Conservation (phyloP, 257 asterid species). For the Nicotiana attenuata region DNA sequence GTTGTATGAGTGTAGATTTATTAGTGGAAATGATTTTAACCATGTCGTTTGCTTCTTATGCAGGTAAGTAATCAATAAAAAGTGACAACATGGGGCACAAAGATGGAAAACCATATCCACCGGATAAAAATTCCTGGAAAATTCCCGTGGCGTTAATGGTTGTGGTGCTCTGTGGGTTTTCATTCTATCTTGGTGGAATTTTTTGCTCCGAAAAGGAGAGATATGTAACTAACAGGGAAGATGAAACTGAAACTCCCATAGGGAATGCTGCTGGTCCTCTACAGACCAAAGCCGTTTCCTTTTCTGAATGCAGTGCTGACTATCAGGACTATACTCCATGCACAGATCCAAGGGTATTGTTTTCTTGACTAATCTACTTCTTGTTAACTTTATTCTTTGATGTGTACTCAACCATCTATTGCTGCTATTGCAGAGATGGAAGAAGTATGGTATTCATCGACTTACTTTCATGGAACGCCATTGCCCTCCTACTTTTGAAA, state of each 20-base stretch:
- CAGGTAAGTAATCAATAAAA: slow-evolving; percentile 35
- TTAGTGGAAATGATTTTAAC: not conserved
- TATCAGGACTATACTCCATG: slow-evolving; percentile 93
- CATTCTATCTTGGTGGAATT: slow-evolving; percentile 95
- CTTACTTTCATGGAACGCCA: slow-evolving; percentile 76
- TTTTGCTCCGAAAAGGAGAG: slow-evolving; percentile 67
- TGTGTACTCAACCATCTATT: not conserved
- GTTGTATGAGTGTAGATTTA: not conserved
- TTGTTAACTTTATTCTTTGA: not conserved
- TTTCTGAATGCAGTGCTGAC: slow-evolving; percentile 70
- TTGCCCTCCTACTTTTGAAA: slow-evolving; percentile 80
- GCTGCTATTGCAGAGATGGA: slow-evolving; percentile 60
- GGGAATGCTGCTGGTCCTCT: slow-evolving; percentile 35
- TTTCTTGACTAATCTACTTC: not conserved
- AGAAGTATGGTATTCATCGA: slow-evolving; percentile 48
- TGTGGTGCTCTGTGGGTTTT: slow-evolving; percentile 77
- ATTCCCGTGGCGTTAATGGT: slow-evolving; percentile 60
- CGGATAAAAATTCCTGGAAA: slow-evolving; percentile 51
- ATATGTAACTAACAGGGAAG: slow-evolving; percentile 15
- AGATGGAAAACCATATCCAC: slow-evolving; percentile 69
- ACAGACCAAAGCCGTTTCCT: slow-evolving; percentile 49
- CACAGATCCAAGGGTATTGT: slow-evolving; percentile 92
- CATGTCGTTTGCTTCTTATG: slow-evolving; percentile 14
- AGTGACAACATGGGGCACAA: slow-evolving; percentile 64
- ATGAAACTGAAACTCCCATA: slow-evolving; percentile 24